phyloP scores from a whole-genome alignment of 495 filamentous ascomycete genomes.

The Amphirosellinia nigrospora region DNA sequence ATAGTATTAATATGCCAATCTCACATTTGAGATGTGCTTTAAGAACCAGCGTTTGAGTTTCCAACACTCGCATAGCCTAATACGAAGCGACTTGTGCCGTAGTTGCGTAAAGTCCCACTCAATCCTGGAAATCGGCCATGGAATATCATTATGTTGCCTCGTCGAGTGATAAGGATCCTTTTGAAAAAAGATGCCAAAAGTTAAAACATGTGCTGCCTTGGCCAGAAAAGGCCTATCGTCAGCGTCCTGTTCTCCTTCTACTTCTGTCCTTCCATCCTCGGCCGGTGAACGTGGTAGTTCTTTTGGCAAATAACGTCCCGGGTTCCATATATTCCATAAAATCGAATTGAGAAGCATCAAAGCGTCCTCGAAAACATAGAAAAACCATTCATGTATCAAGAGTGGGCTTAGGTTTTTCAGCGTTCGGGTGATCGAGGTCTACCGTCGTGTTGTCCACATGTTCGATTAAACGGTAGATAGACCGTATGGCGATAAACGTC shows the following conservation, averaged over 20 bases:
- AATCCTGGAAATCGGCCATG: neutral
- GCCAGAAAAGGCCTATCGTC: conserved; percentile 34
- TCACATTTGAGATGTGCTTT: too few species aligned
- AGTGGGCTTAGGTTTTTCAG: conserved; percentile 39
- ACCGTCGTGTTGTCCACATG: conserved; percentile 38
- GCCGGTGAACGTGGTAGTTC: conserved; percentile 34
- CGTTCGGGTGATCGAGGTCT: conserved; percentile 25
- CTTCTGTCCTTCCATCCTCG: conserved; percentile 35
- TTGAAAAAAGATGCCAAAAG: conserved; percentile 32
- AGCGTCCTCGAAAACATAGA: conserved; percentile 44
- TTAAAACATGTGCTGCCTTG: conserved; percentile 33
- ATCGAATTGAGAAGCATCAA: conserved; percentile 44
- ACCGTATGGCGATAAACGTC: conserved; percentile 39
- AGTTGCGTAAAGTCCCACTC: neutral
- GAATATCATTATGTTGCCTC: neutral
- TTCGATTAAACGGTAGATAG: conserved; percentile 44
- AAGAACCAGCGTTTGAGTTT: too few species aligned
- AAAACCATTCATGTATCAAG: conserved; percentile 41
- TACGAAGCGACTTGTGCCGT: too few species aligned
- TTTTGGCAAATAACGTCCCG: conserved; percentile 37
- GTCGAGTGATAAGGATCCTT: neutral
- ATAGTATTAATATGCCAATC: too few species aligned
- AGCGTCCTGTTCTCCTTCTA: conserved; percentile 26
- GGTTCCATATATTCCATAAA: conserved; percentile 45
- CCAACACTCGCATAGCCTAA: too few species aligned